These are phyloP conservation scores for Miamiensis avidus DNA, from an alignment of 169 alveolate genomes.

Conservation along the genomic window DNA sequence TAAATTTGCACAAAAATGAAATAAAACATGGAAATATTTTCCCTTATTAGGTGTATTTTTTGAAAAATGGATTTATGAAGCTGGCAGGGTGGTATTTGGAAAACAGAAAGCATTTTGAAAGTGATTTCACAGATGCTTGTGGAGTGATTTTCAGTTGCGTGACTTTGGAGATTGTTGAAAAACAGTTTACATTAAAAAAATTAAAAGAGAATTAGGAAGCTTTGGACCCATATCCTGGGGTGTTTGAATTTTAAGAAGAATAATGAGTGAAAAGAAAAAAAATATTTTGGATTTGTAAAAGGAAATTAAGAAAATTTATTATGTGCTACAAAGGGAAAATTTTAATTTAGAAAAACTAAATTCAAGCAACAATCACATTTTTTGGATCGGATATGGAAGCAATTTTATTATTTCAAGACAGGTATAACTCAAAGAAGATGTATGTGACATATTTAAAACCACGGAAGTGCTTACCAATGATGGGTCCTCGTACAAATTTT, in stretches of 20 bases:
- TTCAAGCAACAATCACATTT: conserved; percentile 1
- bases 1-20: conserved; percentile 8
- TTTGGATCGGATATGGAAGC: conserved; percentile 21
- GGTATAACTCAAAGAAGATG: not conserved
- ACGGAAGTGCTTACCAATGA: conserved; percentile 12
- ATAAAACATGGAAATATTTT: conserved; percentile 45
- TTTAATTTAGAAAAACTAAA: not conserved
- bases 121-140: conserved; percentile 37
- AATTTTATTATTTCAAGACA: conserved; percentile 10
- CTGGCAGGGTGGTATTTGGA: conserved; percentile 49
- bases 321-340: not conserved
- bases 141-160: not conserved
- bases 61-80: conserved; percentile 25
- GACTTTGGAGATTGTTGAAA: conserved; percentile 3
- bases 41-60: conserved; percentile 25
- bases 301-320: not conserved
- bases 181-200: not conserved
- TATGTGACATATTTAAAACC: conserved; percentile 25
- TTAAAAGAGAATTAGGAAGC: not conserved
- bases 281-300: not conserved
- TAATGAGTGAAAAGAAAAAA: too few relatives aligned
- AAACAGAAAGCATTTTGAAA: conserved; percentile 28
- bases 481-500: conserved; percentile 26
- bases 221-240: conserved; percentile 12
- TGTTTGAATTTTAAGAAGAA: not conserved